These are phyloP conservation scores for Chalaropsis ovoidea DNA, from an alignment of 2,329 filamentous ascomycete species.

Conservation along the genomic window DNA sequence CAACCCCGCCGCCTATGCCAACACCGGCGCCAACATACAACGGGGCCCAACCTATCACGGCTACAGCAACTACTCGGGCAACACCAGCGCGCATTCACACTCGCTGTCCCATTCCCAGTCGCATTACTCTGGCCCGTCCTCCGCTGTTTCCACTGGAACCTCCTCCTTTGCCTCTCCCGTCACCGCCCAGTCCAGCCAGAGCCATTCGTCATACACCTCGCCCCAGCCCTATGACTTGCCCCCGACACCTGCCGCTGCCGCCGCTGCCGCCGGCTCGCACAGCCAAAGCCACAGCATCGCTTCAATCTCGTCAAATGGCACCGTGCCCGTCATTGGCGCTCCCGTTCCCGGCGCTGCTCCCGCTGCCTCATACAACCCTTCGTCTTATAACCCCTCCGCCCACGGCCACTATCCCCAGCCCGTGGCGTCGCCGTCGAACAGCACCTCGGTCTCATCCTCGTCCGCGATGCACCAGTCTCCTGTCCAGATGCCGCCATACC, in stretches of 20 bases:
- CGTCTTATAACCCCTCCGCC: neutral
- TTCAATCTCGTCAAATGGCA: conserved; percentile 9
- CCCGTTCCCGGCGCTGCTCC: conserved; percentile 5
- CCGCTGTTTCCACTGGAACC: conserved; percentile 23
- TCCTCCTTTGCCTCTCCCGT: conserved; percentile 27
- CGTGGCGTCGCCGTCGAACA: conserved; percentile 18
- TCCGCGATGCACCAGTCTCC: neutral
- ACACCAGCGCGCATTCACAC: conserved; percentile 28
- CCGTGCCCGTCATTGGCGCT: conserved; percentile 14
- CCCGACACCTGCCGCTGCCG: neutral
- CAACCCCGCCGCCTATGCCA: conserved; percentile 51
- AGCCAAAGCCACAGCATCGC: conserved; percentile 17
- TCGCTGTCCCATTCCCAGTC: conserved; percentile 23
- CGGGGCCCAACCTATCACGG: conserved; percentile 44
- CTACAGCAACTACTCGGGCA: conserved; percentile 37
- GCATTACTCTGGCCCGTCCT: conserved; percentile 16
- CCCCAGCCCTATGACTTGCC: neutral
- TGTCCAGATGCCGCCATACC: conserved; percentile 12
- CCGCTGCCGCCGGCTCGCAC: neutral
- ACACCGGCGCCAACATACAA: conserved; percentile 35
- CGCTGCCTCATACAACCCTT: conserved; percentile 17
- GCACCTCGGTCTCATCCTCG: neutral
- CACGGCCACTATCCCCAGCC: conserved; percentile 10
- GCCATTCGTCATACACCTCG: neutral
- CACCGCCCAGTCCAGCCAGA: conserved; percentile 15